Base-by-base conservation (phyloP, 2,329 filamentous ascomycete genomes). In the Aspergillus sp. region DNA sequence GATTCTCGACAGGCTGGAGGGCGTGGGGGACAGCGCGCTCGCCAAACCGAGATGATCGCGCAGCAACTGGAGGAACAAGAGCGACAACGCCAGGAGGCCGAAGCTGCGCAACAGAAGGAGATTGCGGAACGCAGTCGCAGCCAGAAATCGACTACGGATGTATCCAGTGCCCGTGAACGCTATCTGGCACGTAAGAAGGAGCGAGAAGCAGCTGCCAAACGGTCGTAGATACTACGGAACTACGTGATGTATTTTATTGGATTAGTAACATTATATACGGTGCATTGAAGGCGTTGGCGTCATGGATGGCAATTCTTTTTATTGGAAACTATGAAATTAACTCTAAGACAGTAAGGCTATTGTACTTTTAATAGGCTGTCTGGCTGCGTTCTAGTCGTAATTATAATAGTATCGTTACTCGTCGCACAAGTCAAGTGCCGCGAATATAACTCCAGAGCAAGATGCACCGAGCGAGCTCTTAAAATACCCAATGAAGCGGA, bases 151-250 rank as follows among this genome's bases (percentile, higher is more conserved):
- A 77, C 79, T 30, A 71, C 67, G 12, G 84, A 87, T 57, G 83
- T 87, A 40, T 80, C 77, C 59, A 83, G 83, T 67, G 85, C 85
- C 3, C 83, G 80, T 64, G 85, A 87, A 68, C 76, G 85, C 45
- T 88, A 85, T 67, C 68, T 88, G 65, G 82, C 84, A 52, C 74
- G 85, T 61, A 87, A 86, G 75, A 79, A 73, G 60, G 84, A 86
- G 60, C 70, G 73, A 58, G 76, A 76, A 53, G 71, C 71, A n/a
- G 70, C 70, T 34, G 70, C 69, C 24, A 70, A 70, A 54, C 60
- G 55, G 27, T 53, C 53, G 4, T 65, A 47, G 41, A 5, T 5
- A 19, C 9, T 30, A 34, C 9, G 41, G 5, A 4, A 19, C 9
- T 30, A 34, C 13, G 8, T 24, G 37, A 30, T 33, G n/a, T 48